Evolutionary conservation across 2,329 filamentous ascomycete species (phyloP).

Genomic region (Diplodia corticola): DNA sequence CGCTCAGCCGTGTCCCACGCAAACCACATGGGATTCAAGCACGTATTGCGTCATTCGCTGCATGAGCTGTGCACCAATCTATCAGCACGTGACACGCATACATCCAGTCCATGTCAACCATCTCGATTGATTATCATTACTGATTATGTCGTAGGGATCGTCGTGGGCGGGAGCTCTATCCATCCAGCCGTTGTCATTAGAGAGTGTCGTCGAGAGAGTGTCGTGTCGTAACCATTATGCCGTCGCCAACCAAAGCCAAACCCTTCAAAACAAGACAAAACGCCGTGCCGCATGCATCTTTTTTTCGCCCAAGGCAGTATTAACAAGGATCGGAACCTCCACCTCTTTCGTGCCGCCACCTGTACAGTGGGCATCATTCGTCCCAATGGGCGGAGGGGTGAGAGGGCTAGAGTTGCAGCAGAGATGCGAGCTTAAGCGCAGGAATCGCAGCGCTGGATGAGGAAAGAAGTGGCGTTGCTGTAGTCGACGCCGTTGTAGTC

Average conservation of each 20-base stretch:
- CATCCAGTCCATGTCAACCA: neutral
- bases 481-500: constrained; percentile 18
- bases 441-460: constrained; percentile 7
- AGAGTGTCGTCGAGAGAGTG: constrained; percentile 7
- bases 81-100: too few relatives aligned
- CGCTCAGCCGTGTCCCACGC: too few relatives aligned
- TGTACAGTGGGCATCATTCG: neutral
- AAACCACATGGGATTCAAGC: too few relatives aligned
- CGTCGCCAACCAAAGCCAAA: neutral
- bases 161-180: neutral
- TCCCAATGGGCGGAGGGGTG: neutral
- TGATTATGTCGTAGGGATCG: constrained; percentile 14
- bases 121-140: constrained; percentile 17
- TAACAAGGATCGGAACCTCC: neutral
- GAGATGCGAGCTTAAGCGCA: neutral
- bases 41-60: too few relatives aligned
- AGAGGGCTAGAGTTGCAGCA: neutral
- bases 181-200: neutral
- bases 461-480: constrained; percentile 17
- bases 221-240: constrained; percentile 12
- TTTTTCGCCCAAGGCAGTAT: neutral
- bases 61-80: too few relatives aligned
- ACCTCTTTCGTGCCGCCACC: neutral
- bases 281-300: constrained; percentile 14
- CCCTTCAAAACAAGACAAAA: neutral